A percentile compares a stretch with the other conserved stretches of the same genome.
Evolutionary conservation across 306 rosid genomes (phyloP).

Genomic region (Prunus salicina): DNA sequence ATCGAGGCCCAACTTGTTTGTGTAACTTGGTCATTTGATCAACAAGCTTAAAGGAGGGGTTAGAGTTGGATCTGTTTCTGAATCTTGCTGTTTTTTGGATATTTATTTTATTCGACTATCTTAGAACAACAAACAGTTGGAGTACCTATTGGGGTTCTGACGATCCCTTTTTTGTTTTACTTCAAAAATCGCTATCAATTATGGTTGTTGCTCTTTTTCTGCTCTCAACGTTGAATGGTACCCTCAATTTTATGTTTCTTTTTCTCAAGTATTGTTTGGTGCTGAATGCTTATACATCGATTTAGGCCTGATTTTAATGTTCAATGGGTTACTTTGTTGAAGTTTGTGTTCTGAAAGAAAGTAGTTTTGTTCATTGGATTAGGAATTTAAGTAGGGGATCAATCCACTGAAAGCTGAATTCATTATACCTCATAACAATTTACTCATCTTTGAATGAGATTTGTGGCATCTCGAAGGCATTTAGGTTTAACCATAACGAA

Average conservation of each 20-base stretch:
- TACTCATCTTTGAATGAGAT: not conserved
- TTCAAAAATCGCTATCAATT: not conserved
- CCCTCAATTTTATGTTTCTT: not conserved
- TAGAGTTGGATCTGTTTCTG: slow-evolving; percentile 4
- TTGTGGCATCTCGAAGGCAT: not conserved
- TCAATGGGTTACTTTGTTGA: not conserved
- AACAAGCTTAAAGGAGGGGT: slow-evolving; percentile 12
- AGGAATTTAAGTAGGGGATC: not conserved
- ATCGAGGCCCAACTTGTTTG: slow-evolving; percentile 77
- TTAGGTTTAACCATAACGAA: not conserved
- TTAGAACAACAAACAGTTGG: slow-evolving; percentile 3
- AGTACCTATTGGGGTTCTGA: not conserved
- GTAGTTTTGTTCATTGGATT: not conserved
- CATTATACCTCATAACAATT: not conserved
- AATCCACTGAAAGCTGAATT: not conserved
- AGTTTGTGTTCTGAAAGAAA: not conserved
- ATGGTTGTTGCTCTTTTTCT: not conserved
- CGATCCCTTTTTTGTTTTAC: not conserved
- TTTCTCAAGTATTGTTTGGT: not conserved
- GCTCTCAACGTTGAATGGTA: not conserved
- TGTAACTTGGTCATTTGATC: slow-evolving; percentile 42
- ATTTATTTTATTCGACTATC: not conserved
- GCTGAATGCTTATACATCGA: not conserved
- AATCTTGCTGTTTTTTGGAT: slow-evolving; percentile 1
- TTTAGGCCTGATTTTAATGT: not conserved